A percentile compares a stretch with the other conserved stretches of the same genome.
Evolutionary conservation across 73 alveolate genomes (phyloP).

Genomic region (Symbiodinium natans): DNA sequence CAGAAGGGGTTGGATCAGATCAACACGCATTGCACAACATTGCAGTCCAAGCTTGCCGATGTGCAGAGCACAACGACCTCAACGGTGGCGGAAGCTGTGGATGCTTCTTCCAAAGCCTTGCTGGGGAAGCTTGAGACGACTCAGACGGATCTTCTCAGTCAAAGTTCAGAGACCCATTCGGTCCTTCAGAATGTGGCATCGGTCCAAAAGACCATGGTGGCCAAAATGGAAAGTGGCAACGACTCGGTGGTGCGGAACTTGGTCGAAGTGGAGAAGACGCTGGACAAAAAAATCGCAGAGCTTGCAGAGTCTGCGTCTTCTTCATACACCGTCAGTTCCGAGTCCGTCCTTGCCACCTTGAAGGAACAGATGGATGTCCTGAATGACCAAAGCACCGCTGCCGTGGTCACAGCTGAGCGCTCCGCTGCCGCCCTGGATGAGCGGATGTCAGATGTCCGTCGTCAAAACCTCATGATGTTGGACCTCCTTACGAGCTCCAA

Average conservation of each 20-base stretch:
- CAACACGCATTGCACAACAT: neutral
- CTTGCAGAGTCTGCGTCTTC: neutral
- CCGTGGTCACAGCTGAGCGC: neutral
- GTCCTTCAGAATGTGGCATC: neutral
- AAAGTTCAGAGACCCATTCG: neutral
- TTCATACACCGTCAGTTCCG: constrained; percentile 2
- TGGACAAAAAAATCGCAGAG: neutral
- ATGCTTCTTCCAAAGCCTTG: constrained; percentile 2
- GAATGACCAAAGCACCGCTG: neutral
- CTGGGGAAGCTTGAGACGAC: neutral
- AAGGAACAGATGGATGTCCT: neutral
- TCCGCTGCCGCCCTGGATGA: neutral
- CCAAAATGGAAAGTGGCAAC: neutral
- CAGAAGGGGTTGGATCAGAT: neutral
- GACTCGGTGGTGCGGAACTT: neutral
- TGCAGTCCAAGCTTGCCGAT: neutral
- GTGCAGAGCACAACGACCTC: neutral
- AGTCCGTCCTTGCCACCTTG: neutral
- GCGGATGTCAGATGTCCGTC: constrained; percentile 9
- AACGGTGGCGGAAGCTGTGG: neutral
- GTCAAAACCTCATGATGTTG: constrained; percentile 16
- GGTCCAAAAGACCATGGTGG: neutral
- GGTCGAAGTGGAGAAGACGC: neutral
- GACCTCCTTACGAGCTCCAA: constrained; percentile 9
- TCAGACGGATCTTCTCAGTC: neutral